These are phyloP conservation scores for Tripterygium wilfordii DNA, from an alignment of 177 flowering plant genomes.

Conservation along the genomic window DNA sequence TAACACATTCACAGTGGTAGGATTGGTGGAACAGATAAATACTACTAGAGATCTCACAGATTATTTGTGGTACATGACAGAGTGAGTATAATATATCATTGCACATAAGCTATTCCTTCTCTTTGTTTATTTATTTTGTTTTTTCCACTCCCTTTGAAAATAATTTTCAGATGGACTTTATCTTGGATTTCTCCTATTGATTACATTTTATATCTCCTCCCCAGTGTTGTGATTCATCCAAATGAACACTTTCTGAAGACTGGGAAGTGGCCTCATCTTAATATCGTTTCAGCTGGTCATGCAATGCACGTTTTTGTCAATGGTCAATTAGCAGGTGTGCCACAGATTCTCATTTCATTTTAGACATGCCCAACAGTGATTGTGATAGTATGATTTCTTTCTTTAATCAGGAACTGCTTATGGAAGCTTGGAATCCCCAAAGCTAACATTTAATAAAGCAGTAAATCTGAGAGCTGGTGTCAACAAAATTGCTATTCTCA, in stretches of 20 bases:
- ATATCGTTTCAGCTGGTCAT: conserved; percentile 76
- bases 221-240: conserved; percentile 53
- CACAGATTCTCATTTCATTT: neutral
- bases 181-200: neutral
- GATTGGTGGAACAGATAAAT: conserved; percentile 68
- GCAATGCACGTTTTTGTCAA: conserved; percentile 83
- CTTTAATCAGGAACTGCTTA: conserved; percentile 59
- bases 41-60: conserved; percentile 58
- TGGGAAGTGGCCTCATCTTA: conserved; percentile 58
- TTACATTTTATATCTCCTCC: neutral
- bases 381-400: neutral
- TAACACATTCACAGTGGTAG: conserved; percentile 35
- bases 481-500: conserved; percentile 58
- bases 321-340: conserved; percentile 50
- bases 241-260: conserved; percentile 60
- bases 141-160: neutral
- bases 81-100: conserved; percentile 32
- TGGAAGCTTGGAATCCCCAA: conserved; percentile 75
- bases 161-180: neutral
- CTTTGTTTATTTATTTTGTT: neutral
- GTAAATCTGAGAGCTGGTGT: conserved; percentile 56
- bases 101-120: too few species aligned
- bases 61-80: conserved; percentile 72
- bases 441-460: conserved; percentile 52
- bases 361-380: neutral